Conservation (phyloP, 176 grass and related monocot species). For the Rhynchospora tenuis region DNA sequence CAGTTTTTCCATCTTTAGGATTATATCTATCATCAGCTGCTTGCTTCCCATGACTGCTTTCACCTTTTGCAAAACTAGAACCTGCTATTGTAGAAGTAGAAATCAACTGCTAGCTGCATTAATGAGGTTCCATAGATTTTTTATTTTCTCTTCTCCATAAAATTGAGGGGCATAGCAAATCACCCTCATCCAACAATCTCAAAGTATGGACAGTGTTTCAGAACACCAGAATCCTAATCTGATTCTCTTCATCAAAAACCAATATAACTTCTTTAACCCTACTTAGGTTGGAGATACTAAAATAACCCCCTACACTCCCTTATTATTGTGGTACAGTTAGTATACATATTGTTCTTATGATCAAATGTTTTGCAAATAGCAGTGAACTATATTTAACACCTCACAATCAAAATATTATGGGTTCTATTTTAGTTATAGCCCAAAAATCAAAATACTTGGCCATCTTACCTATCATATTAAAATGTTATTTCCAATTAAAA, state of each 20-base stretch:
- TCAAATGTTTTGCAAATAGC: neutral
- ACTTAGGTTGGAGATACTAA: neutral
- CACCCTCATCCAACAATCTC: neutral
- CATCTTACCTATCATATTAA: neutral
- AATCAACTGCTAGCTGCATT: slow-evolving; percentile 8
- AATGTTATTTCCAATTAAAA: neutral
- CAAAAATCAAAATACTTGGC: neutral
- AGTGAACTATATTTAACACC: neutral
- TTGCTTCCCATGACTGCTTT: slow-evolving; percentile 19
- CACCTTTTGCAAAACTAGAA: slow-evolving; percentile 33
- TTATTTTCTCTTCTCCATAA: neutral
- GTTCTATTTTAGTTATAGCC: neutral
- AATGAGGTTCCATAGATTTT: neutral
- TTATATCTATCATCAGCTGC: slow-evolving; percentile 9
- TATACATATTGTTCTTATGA: neutral
- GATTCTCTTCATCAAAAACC: neutral
- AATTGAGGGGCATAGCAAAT: neutral
- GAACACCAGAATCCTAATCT: neutral
- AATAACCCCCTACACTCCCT: neutral
- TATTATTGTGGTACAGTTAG: neutral
- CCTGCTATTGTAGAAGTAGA: slow-evolving; percentile 25
- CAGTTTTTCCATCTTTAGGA: slow-evolving; percentile 25
- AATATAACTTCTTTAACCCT: neutral
- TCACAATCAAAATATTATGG: neutral
- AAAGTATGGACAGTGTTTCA: neutral